Evolutionary conservation across 2,329 filamentous ascomycete genomes (phyloP).

Genomic region (Colletotrichum kahawae): DNA sequence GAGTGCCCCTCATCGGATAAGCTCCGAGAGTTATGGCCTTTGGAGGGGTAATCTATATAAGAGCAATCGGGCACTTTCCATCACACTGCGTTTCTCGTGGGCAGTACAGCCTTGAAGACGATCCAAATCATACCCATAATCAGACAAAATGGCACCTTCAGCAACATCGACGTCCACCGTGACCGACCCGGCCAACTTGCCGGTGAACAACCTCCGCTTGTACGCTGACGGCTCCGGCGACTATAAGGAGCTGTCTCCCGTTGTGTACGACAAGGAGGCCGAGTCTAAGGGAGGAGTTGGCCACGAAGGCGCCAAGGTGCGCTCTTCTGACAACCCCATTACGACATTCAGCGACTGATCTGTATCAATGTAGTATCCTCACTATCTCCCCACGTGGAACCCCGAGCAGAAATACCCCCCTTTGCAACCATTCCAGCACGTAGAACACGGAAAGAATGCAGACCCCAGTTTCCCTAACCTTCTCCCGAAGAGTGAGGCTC

Average conservation of each 20-base stretch:
- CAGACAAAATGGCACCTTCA: slow-evolving; percentile 36
- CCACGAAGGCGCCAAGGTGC: slow-evolving; percentile 23
- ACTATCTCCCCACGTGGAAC: slow-evolving; percentile 67
- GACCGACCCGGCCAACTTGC: slow-evolving; percentile 20
- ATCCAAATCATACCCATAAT: not conserved
- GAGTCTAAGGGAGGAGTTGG: slow-evolving; percentile 28
- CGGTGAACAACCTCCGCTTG: slow-evolving; percentile 40
- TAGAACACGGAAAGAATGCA: slow-evolving; percentile 70
- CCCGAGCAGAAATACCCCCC: slow-evolving; percentile 62
- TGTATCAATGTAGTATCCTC: slow-evolving; percentile 22
- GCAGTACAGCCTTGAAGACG: not conserved
- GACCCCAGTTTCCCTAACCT: slow-evolving; percentile 67
- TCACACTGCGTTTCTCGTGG: too few relatives aligned
- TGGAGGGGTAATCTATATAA: slow-evolving; percentile 17
- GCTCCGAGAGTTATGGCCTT: not conserved
- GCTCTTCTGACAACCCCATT: not conserved
- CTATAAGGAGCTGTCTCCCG: slow-evolving; percentile 34
- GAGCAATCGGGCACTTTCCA: not conserved
- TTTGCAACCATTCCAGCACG: slow-evolving; percentile 65
- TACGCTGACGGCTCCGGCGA: slow-evolving; percentile 23
- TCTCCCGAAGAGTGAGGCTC: slow-evolving; percentile 46
- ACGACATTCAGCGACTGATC: not conserved
- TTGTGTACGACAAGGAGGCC: slow-evolving; percentile 29
- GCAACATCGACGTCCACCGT: slow-evolving; percentile 34
- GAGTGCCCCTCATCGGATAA: slow-evolving; percentile 9